Evolutionary conservation across 768 basidiomycete genomes (phyloP).

Genomic region (Leccinum disarticulatum): DNA sequence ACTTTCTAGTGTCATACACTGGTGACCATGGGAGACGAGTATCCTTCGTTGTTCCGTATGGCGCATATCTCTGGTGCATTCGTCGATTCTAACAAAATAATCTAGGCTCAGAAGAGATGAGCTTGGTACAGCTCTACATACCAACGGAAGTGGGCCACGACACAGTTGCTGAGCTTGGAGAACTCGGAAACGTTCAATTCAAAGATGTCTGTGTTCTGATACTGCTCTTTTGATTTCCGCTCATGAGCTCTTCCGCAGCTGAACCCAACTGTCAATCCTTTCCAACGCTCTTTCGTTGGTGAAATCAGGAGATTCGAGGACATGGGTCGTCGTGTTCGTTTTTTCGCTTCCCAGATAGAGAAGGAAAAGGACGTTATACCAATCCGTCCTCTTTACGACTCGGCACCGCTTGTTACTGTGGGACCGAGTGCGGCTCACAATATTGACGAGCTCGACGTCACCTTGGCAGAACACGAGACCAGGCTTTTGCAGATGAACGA

Average conservation of each 20-base stretch:
- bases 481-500: conserved; percentile 89
- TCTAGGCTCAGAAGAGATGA: conserved; percentile 95
- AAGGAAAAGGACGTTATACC: conserved; percentile 83
- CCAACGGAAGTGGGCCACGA: conserved; percentile 98
- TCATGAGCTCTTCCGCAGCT: conserved; percentile 49
- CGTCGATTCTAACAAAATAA: conserved; percentile 6
- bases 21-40: conserved; percentile 66
- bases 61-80: not conserved
- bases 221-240: not conserved
- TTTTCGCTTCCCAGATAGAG: conserved; percentile 83
- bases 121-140: conserved; percentile 94
- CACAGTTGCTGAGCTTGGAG: conserved; percentile 91
- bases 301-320: conserved; percentile 96
- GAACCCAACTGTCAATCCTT: conserved; percentile 93
- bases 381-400: conserved; percentile 83
- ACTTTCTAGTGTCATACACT: not conserved
- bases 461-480: conserved; percentile 82
- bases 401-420: conserved; percentile 81
- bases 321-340: conserved; percentile 91
- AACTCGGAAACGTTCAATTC: conserved; percentile 94
- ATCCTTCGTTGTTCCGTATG: conserved; percentile 81
- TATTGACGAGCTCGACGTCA: conserved; percentile 90
- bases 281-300: conserved; percentile 96
- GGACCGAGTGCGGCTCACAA: conserved; percentile 92
- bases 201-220: conserved; percentile 74